A percentile compares a stretch with the other conserved stretches of the same genome.
Evolutionary conservation across 345 rosid species (phyloP).

Genomic region (Eucalyptus caleyi): DNA sequence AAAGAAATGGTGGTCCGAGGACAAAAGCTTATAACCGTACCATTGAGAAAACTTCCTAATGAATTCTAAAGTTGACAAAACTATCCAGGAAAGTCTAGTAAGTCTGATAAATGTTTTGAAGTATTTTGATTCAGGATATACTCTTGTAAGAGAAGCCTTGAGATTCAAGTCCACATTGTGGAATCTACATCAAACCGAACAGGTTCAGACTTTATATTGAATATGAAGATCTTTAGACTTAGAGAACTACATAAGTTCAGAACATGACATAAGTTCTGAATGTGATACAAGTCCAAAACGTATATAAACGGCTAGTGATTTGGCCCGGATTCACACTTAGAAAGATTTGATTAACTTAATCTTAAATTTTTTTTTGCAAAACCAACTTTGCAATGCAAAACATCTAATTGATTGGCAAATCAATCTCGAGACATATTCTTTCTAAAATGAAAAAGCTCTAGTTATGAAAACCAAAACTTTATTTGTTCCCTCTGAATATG

Average conservation of each 20-base stretch:
- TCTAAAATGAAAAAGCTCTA: not conserved
- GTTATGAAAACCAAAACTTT: too few species aligned
- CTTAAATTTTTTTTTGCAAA: not conserved
- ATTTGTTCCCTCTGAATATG: not conserved
- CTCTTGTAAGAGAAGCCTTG: not conserved
- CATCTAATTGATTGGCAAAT: too few species aligned
- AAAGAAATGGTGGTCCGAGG: not conserved
- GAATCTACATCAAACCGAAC: not conserved
- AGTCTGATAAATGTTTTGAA: not conserved
- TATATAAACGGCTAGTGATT: not conserved
- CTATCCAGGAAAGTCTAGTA: not conserved
- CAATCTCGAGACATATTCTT: too few species aligned
- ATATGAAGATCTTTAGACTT: not conserved
- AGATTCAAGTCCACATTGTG: not conserved
- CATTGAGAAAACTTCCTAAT: not conserved
- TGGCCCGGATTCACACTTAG: not conserved
- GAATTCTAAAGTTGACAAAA: not conserved
- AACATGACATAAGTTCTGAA: not conserved
- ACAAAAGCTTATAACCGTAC: not conserved
- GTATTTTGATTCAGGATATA: not conserved
- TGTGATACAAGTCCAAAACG: not conserved
- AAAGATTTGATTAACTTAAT: not conserved
- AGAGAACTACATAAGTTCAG: not conserved
- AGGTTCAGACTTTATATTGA: not conserved
- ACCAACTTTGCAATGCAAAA: too few species aligned